These are phyloP conservation scores for Saccharum hybrid DNA, from an alignment of 202 grass and related monocot species.

Conservation along the genomic window DNA sequence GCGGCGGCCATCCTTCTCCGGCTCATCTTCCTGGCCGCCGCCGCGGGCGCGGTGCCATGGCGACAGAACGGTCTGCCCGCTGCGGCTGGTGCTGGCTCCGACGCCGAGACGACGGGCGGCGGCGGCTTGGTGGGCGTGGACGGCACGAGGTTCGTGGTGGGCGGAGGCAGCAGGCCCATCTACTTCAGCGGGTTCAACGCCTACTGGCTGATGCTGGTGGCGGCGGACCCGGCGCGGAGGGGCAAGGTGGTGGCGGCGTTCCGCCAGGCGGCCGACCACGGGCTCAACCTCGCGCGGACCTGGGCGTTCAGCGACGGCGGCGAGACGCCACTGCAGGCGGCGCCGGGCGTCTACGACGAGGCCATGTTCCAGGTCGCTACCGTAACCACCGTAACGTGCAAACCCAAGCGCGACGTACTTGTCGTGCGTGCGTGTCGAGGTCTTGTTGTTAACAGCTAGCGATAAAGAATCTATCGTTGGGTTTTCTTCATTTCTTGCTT, in stretches of 20 bases:
- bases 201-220: slow-evolving; percentile 68
- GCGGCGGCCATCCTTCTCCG: too few species aligned
- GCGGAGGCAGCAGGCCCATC: background rate
- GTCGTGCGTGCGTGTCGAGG: too few species aligned
- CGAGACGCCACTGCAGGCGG: slow-evolving; percentile 38
- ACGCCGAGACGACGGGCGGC: background rate
- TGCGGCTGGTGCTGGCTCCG: background rate
- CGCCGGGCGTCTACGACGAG: slow-evolving; percentile 65
- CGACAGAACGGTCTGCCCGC: too few species aligned
- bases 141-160: slow-evolving; percentile 49
- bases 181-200: slow-evolving; percentile 72
- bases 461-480: too few species aligned
- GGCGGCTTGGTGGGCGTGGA: slow-evolving; percentile 37
- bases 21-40: too few species aligned
- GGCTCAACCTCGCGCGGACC: slow-evolving; percentile 55
- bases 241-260: slow-evolving; percentile 51
- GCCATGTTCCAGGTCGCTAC: slow-evolving; percentile 57
- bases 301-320: slow-evolving; percentile 80
- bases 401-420: too few species aligned
- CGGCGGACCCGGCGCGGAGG: slow-evolving; percentile 39
- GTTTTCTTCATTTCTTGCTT: background rate
- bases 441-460: background rate
- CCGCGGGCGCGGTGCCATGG: too few species aligned
- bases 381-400: too few species aligned
- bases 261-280: slow-evolving; percentile 46